Evolutionary conservation across 345 rosid species (phyloP).

Genomic region (Melaleuca alternifolia): DNA sequence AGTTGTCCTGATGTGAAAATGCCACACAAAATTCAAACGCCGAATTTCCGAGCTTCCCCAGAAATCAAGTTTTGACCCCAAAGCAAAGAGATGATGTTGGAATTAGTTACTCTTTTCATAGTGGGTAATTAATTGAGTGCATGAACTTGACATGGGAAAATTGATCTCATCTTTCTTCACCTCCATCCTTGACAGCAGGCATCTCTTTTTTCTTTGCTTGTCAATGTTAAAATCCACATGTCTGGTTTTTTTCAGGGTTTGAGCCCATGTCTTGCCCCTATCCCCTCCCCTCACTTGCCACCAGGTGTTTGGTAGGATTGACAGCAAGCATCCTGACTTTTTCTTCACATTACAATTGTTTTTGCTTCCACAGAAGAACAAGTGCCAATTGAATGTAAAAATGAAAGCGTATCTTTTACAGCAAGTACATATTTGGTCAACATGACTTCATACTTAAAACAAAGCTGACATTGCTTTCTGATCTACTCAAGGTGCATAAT

Average conservation of each 20-base stretch:
- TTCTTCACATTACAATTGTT: neutral
- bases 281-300: neutral
- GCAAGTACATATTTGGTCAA: neutral
- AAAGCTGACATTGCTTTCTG: neutral
- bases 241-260: neutral
- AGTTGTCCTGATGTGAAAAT: neutral
- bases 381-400: neutral
- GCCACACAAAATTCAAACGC: neutral
- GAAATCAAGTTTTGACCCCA: neutral
- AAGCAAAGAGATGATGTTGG: neutral
- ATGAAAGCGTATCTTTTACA: neutral
- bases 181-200: neutral
- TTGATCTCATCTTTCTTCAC: neutral
- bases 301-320: neutral
- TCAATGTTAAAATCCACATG: neutral
- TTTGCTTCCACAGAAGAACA: neutral
- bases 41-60: neutral
- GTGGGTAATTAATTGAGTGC: neutral
- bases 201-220: neutral
- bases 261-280: neutral
- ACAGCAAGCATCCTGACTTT: neutral
- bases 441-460: neutral
- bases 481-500: neutral
- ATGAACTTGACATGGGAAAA: neutral
- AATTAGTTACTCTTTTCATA: neutral